phyloP scores from a whole-genome alignment of 2,329 filamentous ascomycete species.

The Talaromyces pinophilus region DNA sequence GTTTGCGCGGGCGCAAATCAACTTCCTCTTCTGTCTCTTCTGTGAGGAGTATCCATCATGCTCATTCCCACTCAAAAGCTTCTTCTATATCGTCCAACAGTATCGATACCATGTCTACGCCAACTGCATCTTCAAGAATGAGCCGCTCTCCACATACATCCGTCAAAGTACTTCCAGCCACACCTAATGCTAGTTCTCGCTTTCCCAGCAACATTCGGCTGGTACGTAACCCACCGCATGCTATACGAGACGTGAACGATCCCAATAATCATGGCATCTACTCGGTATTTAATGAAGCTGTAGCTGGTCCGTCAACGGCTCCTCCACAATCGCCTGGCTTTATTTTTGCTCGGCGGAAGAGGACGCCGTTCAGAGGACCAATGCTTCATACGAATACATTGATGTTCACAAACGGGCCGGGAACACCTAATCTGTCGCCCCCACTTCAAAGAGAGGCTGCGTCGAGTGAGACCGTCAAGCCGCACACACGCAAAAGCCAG shows the following conservation, averaged over 20 bases:
- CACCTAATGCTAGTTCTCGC: constrained; percentile 67
- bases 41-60: constrained; percentile 85
- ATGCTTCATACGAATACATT: constrained; percentile 44
- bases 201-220: constrained; percentile 88
- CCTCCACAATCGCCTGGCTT: constrained; percentile 46
- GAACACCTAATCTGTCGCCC: constrained; percentile 36
- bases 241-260: constrained; percentile 32
- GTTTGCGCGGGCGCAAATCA: constrained; percentile 87
- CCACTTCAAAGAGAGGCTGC: constrained; percentile 28
- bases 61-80: constrained; percentile 88
- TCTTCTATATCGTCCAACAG: constrained; percentile 86
- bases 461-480: constrained; percentile 26
- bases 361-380: constrained; percentile 49
- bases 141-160: constrained; percentile 81
- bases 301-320: constrained; percentile 39
- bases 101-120: constrained; percentile 67
- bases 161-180: constrained; percentile 92
- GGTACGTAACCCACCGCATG: constrained; percentile 58
- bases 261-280: constrained; percentile 29
- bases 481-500: constrained; percentile 41
- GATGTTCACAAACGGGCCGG: constrained; percentile 36
- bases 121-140: constrained; percentile 64
- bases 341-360: constrained; percentile 50
- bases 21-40: constrained; percentile 95
- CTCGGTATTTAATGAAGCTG: constrained; percentile 42